Percentiles rank a stretch among this genome's conserved stretches.
phyloP scores from a whole-genome alignment of 768 basidiomycete species.

The Lyophyllum shimeji region DNA sequence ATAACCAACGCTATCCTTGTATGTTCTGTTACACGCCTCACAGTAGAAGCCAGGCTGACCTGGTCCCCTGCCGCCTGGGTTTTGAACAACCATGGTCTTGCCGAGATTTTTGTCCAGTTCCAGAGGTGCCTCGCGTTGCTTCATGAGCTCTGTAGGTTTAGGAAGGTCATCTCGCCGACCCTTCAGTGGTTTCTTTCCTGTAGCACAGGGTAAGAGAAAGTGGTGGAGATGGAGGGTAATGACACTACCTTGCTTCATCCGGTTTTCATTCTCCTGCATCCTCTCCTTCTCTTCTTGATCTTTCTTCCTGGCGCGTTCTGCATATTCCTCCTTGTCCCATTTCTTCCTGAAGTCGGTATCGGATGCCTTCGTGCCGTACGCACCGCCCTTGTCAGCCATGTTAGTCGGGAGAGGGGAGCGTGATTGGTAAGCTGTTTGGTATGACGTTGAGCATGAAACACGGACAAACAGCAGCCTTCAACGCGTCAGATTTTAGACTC shows the following conservation, averaged over 20 bases:
- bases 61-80: slow-evolving; percentile 76
- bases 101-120: slow-evolving; percentile 93
- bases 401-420: neutral
- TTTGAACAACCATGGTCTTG: slow-evolving; percentile 94
- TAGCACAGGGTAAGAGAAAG: slow-evolving; percentile 6
- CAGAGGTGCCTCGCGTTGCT: slow-evolving; percentile 79
- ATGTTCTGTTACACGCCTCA: slow-evolving; percentile 85
- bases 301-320: slow-evolving; percentile 78
- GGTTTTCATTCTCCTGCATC: slow-evolving; percentile 84
- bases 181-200: slow-evolving; percentile 83
- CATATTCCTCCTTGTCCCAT: slow-evolving; percentile 95
- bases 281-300: slow-evolving; percentile 79
- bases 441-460: neutral
- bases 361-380: slow-evolving; percentile 42
- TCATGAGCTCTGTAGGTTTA: slow-evolving; percentile 91
- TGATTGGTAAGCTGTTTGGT: slow-evolving; percentile 5
- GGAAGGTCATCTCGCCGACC: slow-evolving; percentile 77
- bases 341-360: slow-evolving; percentile 84
- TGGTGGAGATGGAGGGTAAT: slow-evolving; percentile 6
- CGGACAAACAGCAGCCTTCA: slow-evolving; percentile 8
- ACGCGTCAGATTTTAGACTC: slow-evolving; percentile 1
- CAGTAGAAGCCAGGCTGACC: slow-evolving; percentile 95
- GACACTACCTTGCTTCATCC: slow-evolving; percentile 72
- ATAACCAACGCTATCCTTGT: slow-evolving; percentile 93
- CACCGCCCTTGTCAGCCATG: slow-evolving; percentile 41